phyloP scores from a whole-genome alignment of 1,284 basidiomycete species.

The Xerocomus minutiporus region DNA sequence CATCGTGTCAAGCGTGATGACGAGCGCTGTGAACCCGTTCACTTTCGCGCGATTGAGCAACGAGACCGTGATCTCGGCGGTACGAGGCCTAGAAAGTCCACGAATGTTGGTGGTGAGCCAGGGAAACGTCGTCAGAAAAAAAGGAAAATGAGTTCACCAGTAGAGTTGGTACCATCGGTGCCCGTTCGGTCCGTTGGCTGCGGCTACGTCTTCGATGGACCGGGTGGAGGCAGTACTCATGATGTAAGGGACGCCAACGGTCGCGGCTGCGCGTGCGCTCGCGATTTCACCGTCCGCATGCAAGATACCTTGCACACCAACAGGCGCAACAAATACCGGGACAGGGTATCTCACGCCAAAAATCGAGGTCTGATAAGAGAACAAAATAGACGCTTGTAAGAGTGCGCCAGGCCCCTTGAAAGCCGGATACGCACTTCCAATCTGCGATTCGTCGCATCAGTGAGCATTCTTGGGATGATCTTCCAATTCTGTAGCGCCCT shows the following conservation, averaged over 20 bases:
- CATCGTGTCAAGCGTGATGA: slow-evolving; percentile 69
- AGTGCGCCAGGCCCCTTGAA: background rate
- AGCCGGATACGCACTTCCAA: background rate
- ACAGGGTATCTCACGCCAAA: slow-evolving; percentile 64
- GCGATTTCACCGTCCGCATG: slow-evolving; percentile 66
- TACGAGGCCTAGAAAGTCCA: background rate
- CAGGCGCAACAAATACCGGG: slow-evolving; percentile 68
- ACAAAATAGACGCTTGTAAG: too few relatives aligned
- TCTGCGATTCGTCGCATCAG: background rate
- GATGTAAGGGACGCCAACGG: slow-evolving; percentile 63
- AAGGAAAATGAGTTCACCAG: slow-evolving; percentile 39
- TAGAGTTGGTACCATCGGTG: slow-evolving; percentile 81
- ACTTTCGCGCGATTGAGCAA: slow-evolving; percentile 61
- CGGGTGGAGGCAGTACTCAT: slow-evolving; percentile 69
- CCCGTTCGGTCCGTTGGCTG: slow-evolving; percentile 53
- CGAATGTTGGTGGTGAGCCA: background rate
- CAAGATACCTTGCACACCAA: slow-evolving; percentile 72
- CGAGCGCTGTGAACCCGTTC: slow-evolving; percentile 60
- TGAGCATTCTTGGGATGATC: slow-evolving; percentile 39
- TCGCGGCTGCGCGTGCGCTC: slow-evolving; percentile 59
- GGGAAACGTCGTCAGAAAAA: background rate
- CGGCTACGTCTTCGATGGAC: slow-evolving; percentile 69
- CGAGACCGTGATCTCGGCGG: slow-evolving; percentile 43
- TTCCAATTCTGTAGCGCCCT: slow-evolving; percentile 42
- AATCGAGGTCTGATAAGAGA: slow-evolving; percentile 49